These are phyloP conservation scores for Botrytis paeoniae DNA, from an alignment of 2,329 filamentous ascomycete species.

Conservation along the genomic window DNA sequence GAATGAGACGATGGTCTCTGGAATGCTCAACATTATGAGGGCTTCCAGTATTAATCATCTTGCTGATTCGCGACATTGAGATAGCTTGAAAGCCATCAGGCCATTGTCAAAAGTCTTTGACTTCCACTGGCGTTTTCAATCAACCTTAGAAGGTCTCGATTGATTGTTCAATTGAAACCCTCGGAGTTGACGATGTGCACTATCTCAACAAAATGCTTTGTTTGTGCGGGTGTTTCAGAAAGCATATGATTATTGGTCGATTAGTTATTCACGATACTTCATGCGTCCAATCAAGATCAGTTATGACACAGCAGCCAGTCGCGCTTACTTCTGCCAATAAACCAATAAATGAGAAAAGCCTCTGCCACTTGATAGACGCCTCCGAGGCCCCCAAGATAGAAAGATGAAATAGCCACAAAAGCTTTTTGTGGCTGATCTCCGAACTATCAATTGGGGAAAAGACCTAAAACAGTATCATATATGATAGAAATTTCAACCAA, in stretches of 20 bases:
- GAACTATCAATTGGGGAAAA: background rate
- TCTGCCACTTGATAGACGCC: conserved; percentile 11
- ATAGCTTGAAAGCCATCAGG: conserved; percentile 3
- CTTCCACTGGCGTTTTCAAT: background rate
- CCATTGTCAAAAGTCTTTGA: background rate
- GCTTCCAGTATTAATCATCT: background rate
- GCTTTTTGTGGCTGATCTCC: background rate
- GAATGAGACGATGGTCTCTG: conserved; percentile 12
- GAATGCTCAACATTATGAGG: conserved; percentile 14
- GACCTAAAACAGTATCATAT: background rate
- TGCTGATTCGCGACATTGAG: background rate
- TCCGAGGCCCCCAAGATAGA: background rate
- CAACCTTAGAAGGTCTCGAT: background rate
- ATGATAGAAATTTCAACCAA: background rate
- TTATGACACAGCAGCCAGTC: background rate
- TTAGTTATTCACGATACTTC: background rate
- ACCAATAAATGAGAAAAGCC: conserved; percentile 10
- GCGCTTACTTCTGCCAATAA: conserved; percentile 16
- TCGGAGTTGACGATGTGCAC: background rate
- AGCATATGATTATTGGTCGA: background rate
- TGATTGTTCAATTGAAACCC: conserved; percentile 5
- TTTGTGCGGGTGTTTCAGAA: conserved; percentile 3
- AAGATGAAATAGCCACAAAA: conserved; percentile 5
- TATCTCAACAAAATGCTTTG: conserved; percentile 10
- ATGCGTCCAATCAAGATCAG: background rate